phyloP scores from a whole-genome alignment of 306 rosid genomes.

The Cucumis cinereus region DNA sequence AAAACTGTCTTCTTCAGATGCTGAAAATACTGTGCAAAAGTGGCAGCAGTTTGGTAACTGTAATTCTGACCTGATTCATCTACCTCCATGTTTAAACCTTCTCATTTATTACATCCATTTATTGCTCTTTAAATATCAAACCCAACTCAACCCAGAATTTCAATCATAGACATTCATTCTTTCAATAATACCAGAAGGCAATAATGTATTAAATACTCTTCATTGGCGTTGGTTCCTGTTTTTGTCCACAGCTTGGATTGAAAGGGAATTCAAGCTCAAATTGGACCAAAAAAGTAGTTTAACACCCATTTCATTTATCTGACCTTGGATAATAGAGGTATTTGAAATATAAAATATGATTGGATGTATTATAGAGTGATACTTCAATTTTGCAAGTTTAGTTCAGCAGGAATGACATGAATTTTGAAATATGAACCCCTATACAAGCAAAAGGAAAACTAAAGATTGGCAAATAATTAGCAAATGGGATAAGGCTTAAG shows the following conservation, averaged over 20 bases:
- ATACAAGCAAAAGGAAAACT: neutral
- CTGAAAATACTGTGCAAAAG: neutral
- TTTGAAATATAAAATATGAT: neutral
- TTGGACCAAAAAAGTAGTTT: neutral
- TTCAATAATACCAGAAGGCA: neutral
- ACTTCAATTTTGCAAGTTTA: neutral
- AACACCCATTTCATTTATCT: neutral
- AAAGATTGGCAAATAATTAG: neutral
- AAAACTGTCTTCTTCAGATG: constrained; percentile 5
- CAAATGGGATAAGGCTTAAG: too few species aligned
- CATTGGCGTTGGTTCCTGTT: neutral
- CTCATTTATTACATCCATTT: neutral
- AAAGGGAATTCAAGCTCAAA: neutral
- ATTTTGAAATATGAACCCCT: neutral
- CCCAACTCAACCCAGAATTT: constrained; percentile 1
- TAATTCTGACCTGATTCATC: neutral
- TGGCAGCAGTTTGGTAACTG: neutral
- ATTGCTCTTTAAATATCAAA: constrained; percentile 1
- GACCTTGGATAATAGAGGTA: neutral
- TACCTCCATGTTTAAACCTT: neutral
- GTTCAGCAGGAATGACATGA: neutral
- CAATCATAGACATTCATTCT: neutral
- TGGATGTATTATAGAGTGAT: neutral
- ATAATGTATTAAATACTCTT: neutral
- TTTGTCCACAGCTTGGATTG: neutral